Base-by-base conservation (phyloP, 495 filamentous ascomycete species). In the Friedmanniomyces simplex region DNA sequence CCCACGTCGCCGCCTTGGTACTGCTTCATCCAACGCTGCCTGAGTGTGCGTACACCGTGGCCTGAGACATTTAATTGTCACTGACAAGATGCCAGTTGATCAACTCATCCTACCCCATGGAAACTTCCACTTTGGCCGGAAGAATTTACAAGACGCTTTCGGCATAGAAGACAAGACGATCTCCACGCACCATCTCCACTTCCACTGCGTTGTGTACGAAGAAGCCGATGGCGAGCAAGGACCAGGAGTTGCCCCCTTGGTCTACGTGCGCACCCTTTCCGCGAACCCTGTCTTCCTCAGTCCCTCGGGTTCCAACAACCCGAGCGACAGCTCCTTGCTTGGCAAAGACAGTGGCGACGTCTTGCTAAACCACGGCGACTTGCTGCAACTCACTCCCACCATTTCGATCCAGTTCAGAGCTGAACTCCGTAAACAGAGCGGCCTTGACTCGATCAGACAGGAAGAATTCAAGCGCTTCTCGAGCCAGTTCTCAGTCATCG, bases 261-360 rank as follows among this genome's bases (percentile, higher is more conserved):
- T 75, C 11, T 75, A 75, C 50, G 68, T 63, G 21, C 60, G 68
- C 21, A 72, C 72, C 49, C 52, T 74, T 13, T 75, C 73, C 0
- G 62, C 57, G 16, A 75, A 75, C 56, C 65, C 70, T 26, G 54
- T 58, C 14, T 14, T 12, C 28, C 51, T 46, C 54, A 22, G 12
- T 28, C 28, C 24, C 28, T 32, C 25, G 52, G 24, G n/a, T 45
- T 58, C 58, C 36, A 55, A 51, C 41, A 43, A 49, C 16, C 26
- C 20, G 25, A 52, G 41, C 5, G 39, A 50, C n/a, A 26, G 36
- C n/a, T 37, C 16, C 37, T 51, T 16, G 4, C 32, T 61, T 48
- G 13, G 48, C 42, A 54, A 61, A 54, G 21, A 5, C 22, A 43
- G 49, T 47, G 64, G 65, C 21, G 53, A 67, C 28, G 55, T 65